These are phyloP conservation scores for Ophiostoma populinum DNA, from an alignment of 2,329 filamentous ascomycete genomes.

Conservation along the genomic window DNA sequence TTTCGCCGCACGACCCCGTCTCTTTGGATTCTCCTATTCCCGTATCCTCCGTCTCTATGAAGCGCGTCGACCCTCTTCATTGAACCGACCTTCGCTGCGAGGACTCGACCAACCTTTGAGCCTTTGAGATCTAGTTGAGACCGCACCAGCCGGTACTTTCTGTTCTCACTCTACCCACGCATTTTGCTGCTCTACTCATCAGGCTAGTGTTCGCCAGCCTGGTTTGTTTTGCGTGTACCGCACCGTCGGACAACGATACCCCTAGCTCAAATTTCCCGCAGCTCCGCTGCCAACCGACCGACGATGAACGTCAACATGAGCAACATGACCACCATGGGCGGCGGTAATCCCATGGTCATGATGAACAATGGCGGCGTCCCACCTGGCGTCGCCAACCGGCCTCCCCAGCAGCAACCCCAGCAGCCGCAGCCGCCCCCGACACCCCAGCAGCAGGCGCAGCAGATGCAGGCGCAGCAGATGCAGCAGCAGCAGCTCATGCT, in stretches of 20 bases:
- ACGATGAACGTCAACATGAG: conserved; percentile 39
- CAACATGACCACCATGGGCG: conserved; percentile 52
- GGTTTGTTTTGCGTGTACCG: background rate
- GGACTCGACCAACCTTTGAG: no score
- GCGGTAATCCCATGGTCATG: conserved; percentile 45
- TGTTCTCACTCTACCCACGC: no score
- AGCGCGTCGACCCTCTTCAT: background rate
- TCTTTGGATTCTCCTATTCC: background rate
- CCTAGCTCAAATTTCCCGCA: background rate
- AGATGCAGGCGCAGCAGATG: conserved; percentile 6
- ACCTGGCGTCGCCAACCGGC: conserved; percentile 17
- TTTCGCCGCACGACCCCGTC: no score
- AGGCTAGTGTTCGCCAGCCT: background rate
- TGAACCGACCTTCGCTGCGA: no score
- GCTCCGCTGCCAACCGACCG: background rate
- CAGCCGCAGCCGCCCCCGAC: conserved; percentile 2
- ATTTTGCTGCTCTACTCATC: background rate
- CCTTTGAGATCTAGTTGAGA: conserved; percentile 10
- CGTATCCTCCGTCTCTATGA: conserved; percentile 2
- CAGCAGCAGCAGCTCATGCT: conserved; percentile 8
- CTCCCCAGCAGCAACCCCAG: conserved; percentile 6
- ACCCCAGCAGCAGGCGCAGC: conserved; percentile 2
- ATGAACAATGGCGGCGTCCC: conserved; percentile 40
- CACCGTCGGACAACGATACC: background rate
- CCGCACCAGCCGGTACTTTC: background rate